Base-by-base conservation (phyloP, 2,329 filamentous ascomycete genomes). In the Trichoderma sp. region DNA sequence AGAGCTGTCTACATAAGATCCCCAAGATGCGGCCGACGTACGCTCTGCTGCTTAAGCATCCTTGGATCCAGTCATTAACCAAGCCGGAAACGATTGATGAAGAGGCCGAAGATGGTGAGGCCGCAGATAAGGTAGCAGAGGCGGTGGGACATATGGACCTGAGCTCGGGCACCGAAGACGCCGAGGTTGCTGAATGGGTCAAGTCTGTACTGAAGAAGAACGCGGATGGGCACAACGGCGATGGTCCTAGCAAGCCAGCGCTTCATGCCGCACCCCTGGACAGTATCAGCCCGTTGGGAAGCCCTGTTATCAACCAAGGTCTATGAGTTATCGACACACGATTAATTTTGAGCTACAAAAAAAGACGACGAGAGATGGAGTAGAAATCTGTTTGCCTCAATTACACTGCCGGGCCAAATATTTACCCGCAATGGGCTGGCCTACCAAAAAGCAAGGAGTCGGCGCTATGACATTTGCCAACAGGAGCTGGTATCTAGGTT, bases 21-120 rank as follows among this genome's bases (percentile, higher is more conserved):
- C 93, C 96, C 9, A 93, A 93, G 76, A 88, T 97, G 72, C 90
- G 96, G n/a, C 95, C 95, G n/a, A 96, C 93, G 0, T 99, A 99
- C 79, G 90, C 92, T 66, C 94, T 93, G 86, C 88, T 99, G 6
- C 87, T 99, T 12, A 90, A 93, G 77, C 95, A 98, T 79, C 90
- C 93, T 32, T 99, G 96, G 96, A 87, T 99, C 6, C 87, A 90
- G 9, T 86, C 89, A 1, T 85, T 97, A 47, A 88, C 91, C 74
- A 92, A 94, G 75, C 93, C 93, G 2, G 87, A 90, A n/a, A 92
- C 90, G 1, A 93, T 94, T 73, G 82, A 87, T 0, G 91, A 93
- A 80, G 91, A 90, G 77, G 88, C 88, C 17, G 91, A 93, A 78
- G 90, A 91, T 39, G 87, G 84, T 53, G 87, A 88, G 57, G 81